Evolutionary conservation across 345 rosid genomes (phyloP), one percentile per base, ranked within the genome.

Genomic region (Jatropha curcas): DNA sequence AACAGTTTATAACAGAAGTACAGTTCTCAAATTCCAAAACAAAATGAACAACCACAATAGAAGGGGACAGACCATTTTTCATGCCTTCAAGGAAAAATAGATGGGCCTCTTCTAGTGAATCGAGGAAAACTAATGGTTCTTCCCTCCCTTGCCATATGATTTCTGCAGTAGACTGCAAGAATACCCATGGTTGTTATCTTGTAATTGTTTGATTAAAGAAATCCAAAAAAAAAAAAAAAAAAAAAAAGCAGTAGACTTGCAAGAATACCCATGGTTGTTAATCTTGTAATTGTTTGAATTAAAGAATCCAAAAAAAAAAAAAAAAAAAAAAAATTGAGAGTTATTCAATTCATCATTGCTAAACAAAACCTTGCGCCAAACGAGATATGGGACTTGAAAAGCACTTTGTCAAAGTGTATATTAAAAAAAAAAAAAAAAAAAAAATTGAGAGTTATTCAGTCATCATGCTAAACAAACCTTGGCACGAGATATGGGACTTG

Each of bases 401-500:
- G n/a, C n/a, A n/a, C n/a, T n/a, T n/a, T n/a, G n/a, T n/a, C n/a
- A n/a, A n/a, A n/a, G n/a, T n/a, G n/a, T n/a, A 41, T 7, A 2
- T 7, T 37, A 41, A 41, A 14, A 17, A 12, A 48, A 48, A 48
- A 3, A 28, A 58, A 17, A 22, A 25, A 56, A 30, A 51, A 45
- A n/a, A 60, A 35, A 65, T 39, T 24, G 27, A 45, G 22, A 60
- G 48, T 24, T 34, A 58, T 25, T 35, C 34, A 24, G 13, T 46
- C 19, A 50, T 28, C 14, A 6, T 71, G 31, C 16, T 34, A 60
- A 53, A 31, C 78, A 68, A 63, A 88, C 92, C 88, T 88, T 86
- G 57, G 92, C 90, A 57, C 90, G 90, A 33, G 86, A 83, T 80
- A 88, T 86, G 48, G 90, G 88, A 62, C 90, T 85, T 4, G 90